Evolutionary conservation across 2,329 filamentous ascomycete genomes (phyloP), one percentile per base, ranked within the genome.

Genomic region (Cyphellophora europaea): DNA sequence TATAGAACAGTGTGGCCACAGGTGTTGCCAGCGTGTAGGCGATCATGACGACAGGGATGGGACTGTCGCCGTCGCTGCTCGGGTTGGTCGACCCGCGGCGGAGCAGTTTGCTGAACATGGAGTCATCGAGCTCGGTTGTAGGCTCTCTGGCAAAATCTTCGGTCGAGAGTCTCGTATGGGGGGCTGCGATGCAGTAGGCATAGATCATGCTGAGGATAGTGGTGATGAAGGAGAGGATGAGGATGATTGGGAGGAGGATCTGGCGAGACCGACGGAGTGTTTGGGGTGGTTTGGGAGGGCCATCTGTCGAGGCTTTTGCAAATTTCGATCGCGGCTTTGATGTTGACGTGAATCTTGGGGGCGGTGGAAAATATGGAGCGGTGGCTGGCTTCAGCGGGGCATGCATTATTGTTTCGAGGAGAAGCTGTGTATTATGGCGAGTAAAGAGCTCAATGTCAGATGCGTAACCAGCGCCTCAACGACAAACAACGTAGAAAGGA

Each of bases 171-270:
- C 43, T 35, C 3, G 44, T 48, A 32, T 47, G 43, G 12, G 44
- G 47, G 19, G 45, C 43, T 6, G 47, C 42, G 2, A 47, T 42
- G 32, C 47, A 49, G 39, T 49, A 49, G 3, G 44, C 44, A 30
- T 45, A 49, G 33, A 49, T 45, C 29, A 36, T 32, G 3, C 34
- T 40, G 5, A 49, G 43, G 37, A 49, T 41, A 19, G 47, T 19
- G 5, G 38, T 44, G 18, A 43, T 44, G 38, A 49, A 49, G n/a
- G 38, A 28, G 13, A 44, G 13, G 18, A 43, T 31, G 17, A 49
- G 33, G 13, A 44, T 35, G 12, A 42, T 31, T 6, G 45, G 43
- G 11, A 44, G 29, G n/a, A 43, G 40, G 17, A 45, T 41, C 12
- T 36, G 40, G 29, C 37, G 35, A 5, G 42, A 37, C 12, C 40